These are phyloP conservation scores for Lodderomyces beijingensis DNA, from an alignment of 1,139 yeast genomes.

Conservation along the genomic window DNA sequence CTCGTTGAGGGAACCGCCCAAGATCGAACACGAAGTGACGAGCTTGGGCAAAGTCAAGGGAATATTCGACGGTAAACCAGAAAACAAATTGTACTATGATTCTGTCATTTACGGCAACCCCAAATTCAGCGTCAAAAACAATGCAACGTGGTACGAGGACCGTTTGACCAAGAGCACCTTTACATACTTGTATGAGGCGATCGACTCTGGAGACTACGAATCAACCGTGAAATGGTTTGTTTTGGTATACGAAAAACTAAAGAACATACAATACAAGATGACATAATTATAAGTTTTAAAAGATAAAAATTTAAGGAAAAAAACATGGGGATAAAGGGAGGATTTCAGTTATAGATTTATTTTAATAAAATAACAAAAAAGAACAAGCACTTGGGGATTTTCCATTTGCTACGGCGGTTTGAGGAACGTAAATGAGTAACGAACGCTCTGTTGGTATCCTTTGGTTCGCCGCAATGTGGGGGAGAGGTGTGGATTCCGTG, in stretches of 20 bases:
- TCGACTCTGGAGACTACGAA: constrained; percentile 22
- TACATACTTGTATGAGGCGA: constrained; percentile 22
- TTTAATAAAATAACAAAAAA: too few relatives aligned
- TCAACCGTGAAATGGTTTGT: constrained; percentile 26
- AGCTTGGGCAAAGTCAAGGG: not conserved
- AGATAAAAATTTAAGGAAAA: too few relatives aligned
- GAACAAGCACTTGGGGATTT: too few relatives aligned
- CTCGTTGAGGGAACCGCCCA: constrained; percentile 4
- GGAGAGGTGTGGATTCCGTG: too few relatives aligned
- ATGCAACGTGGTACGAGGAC: constrained; percentile 7
- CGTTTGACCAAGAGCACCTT: constrained; percentile 18
- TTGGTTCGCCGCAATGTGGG: too few relatives aligned
- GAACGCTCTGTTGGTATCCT: too few relatives aligned
- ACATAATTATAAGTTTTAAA: constrained; percentile 9
- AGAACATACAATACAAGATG: constrained; percentile 13
- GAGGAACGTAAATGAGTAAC: too few relatives aligned
- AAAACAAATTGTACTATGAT: constrained; percentile 8
- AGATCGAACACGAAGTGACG: not conserved
- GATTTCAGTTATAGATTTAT: too few relatives aligned
- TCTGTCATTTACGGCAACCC: constrained; percentile 12
- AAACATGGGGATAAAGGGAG: too few relatives aligned
- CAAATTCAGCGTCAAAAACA: constrained; percentile 6
- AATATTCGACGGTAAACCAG: not conserved
- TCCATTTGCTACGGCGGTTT: too few relatives aligned
- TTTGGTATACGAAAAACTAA: constrained; percentile 25